These are phyloP conservation scores for Myxozyma geophila DNA, from an alignment of 805 yeast species.

Conservation along the genomic window DNA sequence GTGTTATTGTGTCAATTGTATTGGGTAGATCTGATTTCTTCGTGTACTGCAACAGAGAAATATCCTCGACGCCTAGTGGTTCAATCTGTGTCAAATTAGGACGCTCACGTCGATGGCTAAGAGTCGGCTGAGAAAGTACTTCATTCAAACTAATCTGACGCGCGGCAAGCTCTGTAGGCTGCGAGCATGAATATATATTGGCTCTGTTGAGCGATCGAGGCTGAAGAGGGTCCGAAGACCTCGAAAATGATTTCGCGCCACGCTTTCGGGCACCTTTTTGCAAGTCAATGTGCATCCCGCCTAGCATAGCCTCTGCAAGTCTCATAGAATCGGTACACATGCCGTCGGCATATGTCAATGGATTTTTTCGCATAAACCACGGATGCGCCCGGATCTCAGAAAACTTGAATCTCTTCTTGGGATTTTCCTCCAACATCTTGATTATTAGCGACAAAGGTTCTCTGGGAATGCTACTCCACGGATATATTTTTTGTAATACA, in stretches of 20 bases:
- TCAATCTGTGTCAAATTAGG: slow-evolving; percentile 5
- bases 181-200: slow-evolving; percentile 19
- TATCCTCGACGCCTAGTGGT: neutral
- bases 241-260: neutral
- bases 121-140: slow-evolving; percentile 13
- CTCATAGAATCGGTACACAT: slow-evolving; percentile 58
- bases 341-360: slow-evolving; percentile 53
- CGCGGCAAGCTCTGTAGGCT: slow-evolving; percentile 22
- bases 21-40: slow-evolving; percentile 20
- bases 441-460: slow-evolving; percentile 57
- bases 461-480: slow-evolving; percentile 61
- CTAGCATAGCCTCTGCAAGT: slow-evolving; percentile 57
- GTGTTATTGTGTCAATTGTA: slow-evolving; percentile 39
- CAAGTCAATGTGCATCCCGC: slow-evolving; percentile 54
- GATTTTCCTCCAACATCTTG: slow-evolving; percentile 57
- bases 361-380: slow-evolving; percentile 57
- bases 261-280: neutral
- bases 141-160: slow-evolving; percentile 2
- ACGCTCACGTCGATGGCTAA: neutral
- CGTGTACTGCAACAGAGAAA: slow-evolving; percentile 26
- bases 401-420: slow-evolving; percentile 51
- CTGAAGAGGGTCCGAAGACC: neutral
- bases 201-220: neutral
- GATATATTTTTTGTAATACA: slow-evolving; percentile 46
- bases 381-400: slow-evolving; percentile 54